Conservation (phyloP, 2,329 filamentous ascomycete genomes). For the Pseudohalonectria lignicola region DNA sequence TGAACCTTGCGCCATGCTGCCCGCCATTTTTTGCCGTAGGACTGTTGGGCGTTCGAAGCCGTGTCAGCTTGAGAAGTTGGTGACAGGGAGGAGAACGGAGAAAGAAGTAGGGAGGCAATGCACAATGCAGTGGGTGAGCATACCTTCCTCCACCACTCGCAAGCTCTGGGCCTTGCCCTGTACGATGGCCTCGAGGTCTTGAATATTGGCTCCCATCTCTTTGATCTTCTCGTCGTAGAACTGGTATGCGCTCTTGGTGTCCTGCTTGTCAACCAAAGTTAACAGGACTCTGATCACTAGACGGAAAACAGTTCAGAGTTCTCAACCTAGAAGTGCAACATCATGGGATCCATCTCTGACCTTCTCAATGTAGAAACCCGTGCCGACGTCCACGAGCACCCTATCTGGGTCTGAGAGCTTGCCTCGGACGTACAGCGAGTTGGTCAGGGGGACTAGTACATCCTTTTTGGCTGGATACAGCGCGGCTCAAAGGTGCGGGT, state of each 20-base stretch:
- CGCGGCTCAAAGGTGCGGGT: no score
- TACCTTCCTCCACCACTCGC: conserved; percentile 80
- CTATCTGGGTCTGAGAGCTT: conserved; percentile 2
- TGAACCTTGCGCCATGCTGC: no score
- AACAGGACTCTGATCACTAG: no score
- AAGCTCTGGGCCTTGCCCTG: conserved; percentile 73
- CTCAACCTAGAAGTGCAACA: no score
- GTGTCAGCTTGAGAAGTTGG: not conserved
- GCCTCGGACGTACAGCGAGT: conserved; percentile 87
- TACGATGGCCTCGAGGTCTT: conserved; percentile 45
- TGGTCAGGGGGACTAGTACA: conserved; percentile 88
- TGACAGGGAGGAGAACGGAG: not conserved
- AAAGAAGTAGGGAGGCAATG: not conserved
- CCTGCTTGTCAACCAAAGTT: no score
- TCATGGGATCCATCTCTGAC: conserved; percentile 31
- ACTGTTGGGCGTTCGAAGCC: no score
- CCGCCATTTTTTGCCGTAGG: conserved; percentile 24
- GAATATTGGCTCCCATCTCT: conserved; percentile 39
- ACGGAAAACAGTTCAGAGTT: no score
- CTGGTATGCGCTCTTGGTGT: conserved; percentile 38
- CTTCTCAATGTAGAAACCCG: conserved; percentile 93
- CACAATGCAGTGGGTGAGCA: no score
- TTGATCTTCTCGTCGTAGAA: conserved; percentile 48
- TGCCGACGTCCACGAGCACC: conserved; percentile 66
- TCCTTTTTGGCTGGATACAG: conserved; percentile 36